A percentile compares a stretch with the other conserved stretches of the same genome.
Conservation (phyloP, 768 basidiomycete genomes). For the Omphalotus guepiniiformis region DNA sequence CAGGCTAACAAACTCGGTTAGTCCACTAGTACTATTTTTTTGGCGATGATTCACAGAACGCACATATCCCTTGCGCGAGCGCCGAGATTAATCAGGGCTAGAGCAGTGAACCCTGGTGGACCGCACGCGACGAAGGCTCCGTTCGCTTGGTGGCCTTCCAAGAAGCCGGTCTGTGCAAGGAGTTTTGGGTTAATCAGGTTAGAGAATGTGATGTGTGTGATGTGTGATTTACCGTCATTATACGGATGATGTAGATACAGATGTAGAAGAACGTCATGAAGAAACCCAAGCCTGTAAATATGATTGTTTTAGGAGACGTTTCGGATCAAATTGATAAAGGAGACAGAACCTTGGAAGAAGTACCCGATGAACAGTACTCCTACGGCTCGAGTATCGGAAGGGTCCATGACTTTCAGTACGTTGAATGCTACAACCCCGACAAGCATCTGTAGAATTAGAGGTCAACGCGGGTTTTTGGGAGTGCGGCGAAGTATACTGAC, state of each 20-base stretch:
- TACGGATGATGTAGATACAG: conserved; percentile 44
- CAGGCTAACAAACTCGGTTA: conserved; percentile 25
- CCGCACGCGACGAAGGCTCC: conserved; percentile 46
- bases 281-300: conserved; percentile 34
- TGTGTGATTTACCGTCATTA: conserved; percentile 34
- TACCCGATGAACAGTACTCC: conserved; percentile 40
- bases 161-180: conserved; percentile 36
- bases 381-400: conserved; percentile 30
- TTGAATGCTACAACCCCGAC: conserved; percentile 45
- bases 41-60: too few relatives aligned
- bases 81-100: conserved; percentile 43
- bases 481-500: conserved; percentile 19
- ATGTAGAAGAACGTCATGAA: conserved; percentile 50
- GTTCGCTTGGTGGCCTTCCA: conserved; percentile 44
- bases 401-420: conserved; percentile 32
- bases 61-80: conserved; percentile 33
- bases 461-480: neutral
- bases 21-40: too few relatives aligned
- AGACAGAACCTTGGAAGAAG: conserved; percentile 40
- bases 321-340: neutral
- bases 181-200: neutral
- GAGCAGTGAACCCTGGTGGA: conserved; percentile 46
- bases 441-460: conserved; percentile 34
- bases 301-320: neutral
- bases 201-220: neutral